Evolutionary conservation across 371 early-diverging fungal species (phyloP), one percentile per base, ranked within the genome.

Genomic region (Smittium mucronatum): DNA sequence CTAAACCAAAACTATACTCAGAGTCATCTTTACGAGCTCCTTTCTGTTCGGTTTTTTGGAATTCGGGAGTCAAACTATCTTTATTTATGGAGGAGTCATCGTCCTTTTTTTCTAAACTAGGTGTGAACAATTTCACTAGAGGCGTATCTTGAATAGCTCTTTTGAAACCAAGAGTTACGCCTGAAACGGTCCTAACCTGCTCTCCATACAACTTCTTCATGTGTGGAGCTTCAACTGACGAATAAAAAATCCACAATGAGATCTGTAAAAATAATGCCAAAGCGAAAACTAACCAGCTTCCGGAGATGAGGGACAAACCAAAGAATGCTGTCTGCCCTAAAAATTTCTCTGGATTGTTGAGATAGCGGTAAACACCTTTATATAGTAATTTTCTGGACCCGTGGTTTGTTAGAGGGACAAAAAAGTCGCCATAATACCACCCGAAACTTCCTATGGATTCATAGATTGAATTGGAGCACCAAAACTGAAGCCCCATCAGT

Each of bases 361-460:
- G 82, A 66, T 86, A 89, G 77, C 89, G 84, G 79, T 92, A 93
- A 61, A 93, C 87, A 28, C 93, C 93, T 25, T 86, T 89, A 75
- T 92, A 90, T 63, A 85, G 79, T 34, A 91, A 81, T 69, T 87
- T 80, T 34, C 93, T 83, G 75, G 92, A 93, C 15, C 71, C 35
- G 70, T 73, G 70, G 36, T 73, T 71, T 25, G 75, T 64, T 59
- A 71, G 70, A 64, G 67, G 80, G 16, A 73, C 76, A 74, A 78
- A 80, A 63, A 80, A 80, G 71, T 81, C 81, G 69, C 81, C 81
- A 33, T 80, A 80, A 71, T 77, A 89, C 93, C 93, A 96, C 1
- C 95, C 95, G 75, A 89, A 91, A 66, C 91, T 89, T 32, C 95
- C 95, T 65, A 94, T 83, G 2, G 88, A 91, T 74, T 93, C 89